Evolutionary conservation across 768 basidiomycete species (phyloP).

Genomic region (Pilatotrama ljubarskyi): DNA sequence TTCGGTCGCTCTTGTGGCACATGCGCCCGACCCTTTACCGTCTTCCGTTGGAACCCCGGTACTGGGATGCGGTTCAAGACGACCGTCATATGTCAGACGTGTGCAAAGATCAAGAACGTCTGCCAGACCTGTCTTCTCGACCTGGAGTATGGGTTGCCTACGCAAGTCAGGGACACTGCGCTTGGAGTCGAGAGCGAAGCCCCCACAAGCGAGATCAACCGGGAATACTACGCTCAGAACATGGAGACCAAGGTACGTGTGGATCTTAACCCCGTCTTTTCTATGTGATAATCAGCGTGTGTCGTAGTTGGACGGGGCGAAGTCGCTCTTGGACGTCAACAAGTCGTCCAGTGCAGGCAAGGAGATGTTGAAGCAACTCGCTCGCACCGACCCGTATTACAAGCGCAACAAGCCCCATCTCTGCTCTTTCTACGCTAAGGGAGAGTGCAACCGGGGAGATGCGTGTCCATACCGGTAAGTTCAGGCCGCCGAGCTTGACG

Average conservation of each 20-base stretch:
- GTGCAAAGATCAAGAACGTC: slow-evolving; percentile 93
- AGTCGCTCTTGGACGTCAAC: slow-evolving; percentile 60
- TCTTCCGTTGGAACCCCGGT: slow-evolving; percentile 99
- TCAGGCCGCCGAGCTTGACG: background rate
- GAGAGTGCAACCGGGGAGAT: slow-evolving; percentile 86
- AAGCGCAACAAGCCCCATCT: slow-evolving; percentile 93
- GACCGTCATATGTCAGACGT: slow-evolving; percentile 96
- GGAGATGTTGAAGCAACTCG: slow-evolving; percentile 95
- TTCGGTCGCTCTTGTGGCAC: slow-evolving; percentile 96
- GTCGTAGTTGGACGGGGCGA: slow-evolving; percentile 68
- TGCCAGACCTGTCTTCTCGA: slow-evolving; percentile 98
- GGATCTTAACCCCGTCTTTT: background rate
- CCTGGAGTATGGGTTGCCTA: slow-evolving; percentile 93
- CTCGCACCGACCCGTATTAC: slow-evolving; percentile 95
- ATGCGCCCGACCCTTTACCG: slow-evolving; percentile 93
- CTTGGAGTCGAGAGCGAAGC: slow-evolving; percentile 83
- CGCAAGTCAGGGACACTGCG: slow-evolving; percentile 96
- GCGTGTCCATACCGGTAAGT: slow-evolving; percentile 88
- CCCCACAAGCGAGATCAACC: slow-evolving; percentile 95
- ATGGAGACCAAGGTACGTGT: slow-evolving; percentile 76
- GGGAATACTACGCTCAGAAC: slow-evolving; percentile 93
- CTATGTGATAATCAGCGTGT: background rate
- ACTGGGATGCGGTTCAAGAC: slow-evolving; percentile 92
- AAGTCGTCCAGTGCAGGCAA: slow-evolving; percentile 79
- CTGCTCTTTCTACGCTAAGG: slow-evolving; percentile 95